Evolutionary conservation across 805 yeast species (phyloP), one percentile per base, ranked within the genome.

Genomic region (Nakazawaea sp.): DNA sequence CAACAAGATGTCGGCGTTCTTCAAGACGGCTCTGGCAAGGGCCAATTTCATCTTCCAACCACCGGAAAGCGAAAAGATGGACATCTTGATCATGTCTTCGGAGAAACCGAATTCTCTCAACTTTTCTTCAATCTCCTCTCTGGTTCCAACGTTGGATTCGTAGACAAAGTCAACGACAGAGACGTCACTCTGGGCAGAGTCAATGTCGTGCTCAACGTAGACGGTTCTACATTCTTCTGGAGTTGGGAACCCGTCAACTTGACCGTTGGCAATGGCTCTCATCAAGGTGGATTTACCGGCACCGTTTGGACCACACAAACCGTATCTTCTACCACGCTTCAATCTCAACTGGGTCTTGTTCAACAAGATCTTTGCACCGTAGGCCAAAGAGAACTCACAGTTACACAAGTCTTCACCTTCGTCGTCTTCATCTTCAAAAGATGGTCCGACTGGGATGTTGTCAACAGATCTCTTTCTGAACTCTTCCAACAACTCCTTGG

Each of bases 1-100:
- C 70, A 90, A 77, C 69, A 90, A 77, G 64, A 90, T 92, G 70
- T 86, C 95, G 61, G 98, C 97, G 72, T 89, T 89, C 79, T 85
- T 86, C 72, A 90, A 81, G 61, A 90, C 97, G 62, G 98, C 98
- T 75, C 97, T 87, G 57, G 98, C 97, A 61, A 90, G 79, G 64
- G 97, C 97, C 68, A 90, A 81, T 75, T 92, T 92, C 98, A 90
- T 90, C 82, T 92, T 92, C 98, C 98, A 90, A 81, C 98, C 98
- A 82, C 98, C 98, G 62, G 98, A 92, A 56, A 92, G 78, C 49
- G 97, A 85, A 62, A 87, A 79, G 66, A 90, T 90, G 61, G 97
- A 95, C 95, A 83, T 85, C 48, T 60, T 63, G 60, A 83, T 79
- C 96, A 90, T 92, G 62, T 81, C 96, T 43, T 86, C 90, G 55